Evolutionary conservation across 2,329 filamentous ascomycete species (phyloP), one percentile per base, ranked within the genome.

Genomic region (Ceratocystiopsis sp.): DNA sequence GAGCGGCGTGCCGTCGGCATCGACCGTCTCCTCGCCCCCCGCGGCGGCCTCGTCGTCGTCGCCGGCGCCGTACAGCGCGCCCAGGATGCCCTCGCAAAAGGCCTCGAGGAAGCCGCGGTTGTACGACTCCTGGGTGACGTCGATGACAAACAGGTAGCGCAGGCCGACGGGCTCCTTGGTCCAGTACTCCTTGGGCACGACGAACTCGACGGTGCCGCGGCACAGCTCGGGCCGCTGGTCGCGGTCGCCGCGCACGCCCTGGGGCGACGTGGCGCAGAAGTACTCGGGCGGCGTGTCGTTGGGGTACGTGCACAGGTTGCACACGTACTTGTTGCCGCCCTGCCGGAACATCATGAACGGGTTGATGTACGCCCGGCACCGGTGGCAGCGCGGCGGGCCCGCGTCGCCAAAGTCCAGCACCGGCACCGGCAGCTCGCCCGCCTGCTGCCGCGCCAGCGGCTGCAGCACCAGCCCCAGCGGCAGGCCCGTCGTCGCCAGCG

Each of bases 111-210:
- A 94, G 0, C 89, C 89, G 57, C 86, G 85, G 57, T 89, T 93
- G 50, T 83, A 81, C 1, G 89, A 78, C 61, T 95, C 89, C 52
- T 93, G 84, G 5, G 84, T 91, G 36, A 93, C 86, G 59, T 98
- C 91, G 45, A 98, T 83, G 49, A 95, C 60, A 59, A 98, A 98
- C 12, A 98, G 65, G 74, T 81, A 93, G 46, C 80, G 78, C 53
- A 96, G 59, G 19, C 84, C 86, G 14, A 91, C 83, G 0, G 91
- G 91, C 57, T 93, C 81, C 59, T 89, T 91, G 19, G 85, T 89
- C 84, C 87, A 98, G 63, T 98, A 98, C 63, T 98, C 91, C 64
- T 95, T 96, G 15, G 91, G 91, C 14, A 98, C 93, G 47, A 91
- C 70, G 57, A 93, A 98, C 57, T 98, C 91, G 38, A 96, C 89